Conservation (phyloP, 805 yeast species). For the Kluyveromyces starmeri region DNA sequence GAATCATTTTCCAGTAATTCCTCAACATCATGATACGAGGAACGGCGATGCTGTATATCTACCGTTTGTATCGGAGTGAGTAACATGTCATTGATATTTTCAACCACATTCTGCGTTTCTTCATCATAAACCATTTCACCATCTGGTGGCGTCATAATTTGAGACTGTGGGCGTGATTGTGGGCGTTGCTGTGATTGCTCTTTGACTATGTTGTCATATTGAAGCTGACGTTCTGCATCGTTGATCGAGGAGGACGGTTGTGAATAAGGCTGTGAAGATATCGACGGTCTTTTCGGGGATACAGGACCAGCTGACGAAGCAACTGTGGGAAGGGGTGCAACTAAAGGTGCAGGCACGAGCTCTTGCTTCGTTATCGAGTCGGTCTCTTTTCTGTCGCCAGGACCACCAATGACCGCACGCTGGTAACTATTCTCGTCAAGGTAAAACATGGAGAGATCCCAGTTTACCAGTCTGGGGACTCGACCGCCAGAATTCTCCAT, state of each 20-base stretch:
- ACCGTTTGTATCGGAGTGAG: not conserved
- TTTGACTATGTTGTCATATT: not conserved
- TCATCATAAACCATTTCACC: slow-evolving; percentile 12
- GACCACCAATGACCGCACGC: slow-evolving; percentile 20
- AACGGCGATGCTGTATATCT: slow-evolving; percentile 1
- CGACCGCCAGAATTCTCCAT: slow-evolving; percentile 48
- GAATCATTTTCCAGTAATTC: not conserved
- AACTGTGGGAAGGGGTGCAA: not conserved
- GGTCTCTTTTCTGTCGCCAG: not conserved
- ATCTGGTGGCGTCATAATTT: slow-evolving; percentile 5
- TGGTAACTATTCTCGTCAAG: slow-evolving; percentile 32
- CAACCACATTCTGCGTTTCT: slow-evolving; percentile 2
- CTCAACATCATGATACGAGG: slow-evolving; percentile 3
- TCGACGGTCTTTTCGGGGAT: slow-evolving; percentile 8
- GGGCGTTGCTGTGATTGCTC: not conserved
- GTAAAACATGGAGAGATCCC: slow-evolving; percentile 38
- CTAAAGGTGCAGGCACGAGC: not conserved
- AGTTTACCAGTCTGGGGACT: slow-evolving; percentile 44
- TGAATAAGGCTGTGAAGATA: slow-evolving; percentile 20
- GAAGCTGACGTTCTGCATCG: slow-evolving; percentile 11
- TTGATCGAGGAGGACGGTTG: slow-evolving; percentile 16
- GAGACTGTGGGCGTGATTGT: not conserved
- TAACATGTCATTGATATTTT: slow-evolving; percentile 2
- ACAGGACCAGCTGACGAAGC: not conserved
- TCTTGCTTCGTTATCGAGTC: not conserved